These are phyloP conservation scores for Durotheca rogersii DNA, from an alignment of 495 filamentous ascomycete species.

Conservation along the genomic window DNA sequence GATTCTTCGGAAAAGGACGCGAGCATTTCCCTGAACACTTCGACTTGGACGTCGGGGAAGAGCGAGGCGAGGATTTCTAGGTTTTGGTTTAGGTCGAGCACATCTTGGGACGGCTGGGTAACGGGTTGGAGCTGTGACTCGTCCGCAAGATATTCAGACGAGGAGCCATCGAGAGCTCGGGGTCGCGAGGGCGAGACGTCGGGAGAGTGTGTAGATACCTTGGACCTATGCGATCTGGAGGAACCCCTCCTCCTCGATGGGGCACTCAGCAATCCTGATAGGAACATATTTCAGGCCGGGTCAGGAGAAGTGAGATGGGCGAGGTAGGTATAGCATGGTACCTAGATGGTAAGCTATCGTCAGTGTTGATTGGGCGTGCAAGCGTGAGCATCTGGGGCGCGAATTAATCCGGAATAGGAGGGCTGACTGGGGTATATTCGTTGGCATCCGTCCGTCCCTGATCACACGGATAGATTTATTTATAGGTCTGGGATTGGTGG, in stretches of 20 bases:
- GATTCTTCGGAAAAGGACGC: slow-evolving; percentile 78
- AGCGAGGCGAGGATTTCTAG: slow-evolving; percentile 70
- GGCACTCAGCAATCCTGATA: slow-evolving; percentile 18
- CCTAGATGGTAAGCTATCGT: not conserved
- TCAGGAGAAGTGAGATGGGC: slow-evolving; percentile 5
- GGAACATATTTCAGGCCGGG: slow-evolving; percentile 23
- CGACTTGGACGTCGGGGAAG: slow-evolving; percentile 84
- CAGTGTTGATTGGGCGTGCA: not conserved
- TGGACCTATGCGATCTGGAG: slow-evolving; percentile 20
- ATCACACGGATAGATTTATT: too few species aligned
- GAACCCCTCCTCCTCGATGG: slow-evolving; percentile 20
- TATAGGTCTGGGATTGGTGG: too few species aligned
- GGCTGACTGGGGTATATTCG: too few species aligned
- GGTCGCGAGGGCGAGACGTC: slow-evolving; percentile 25
- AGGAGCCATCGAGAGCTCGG: not conserved
- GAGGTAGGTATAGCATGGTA: slow-evolving; percentile 16
- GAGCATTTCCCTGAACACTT: slow-evolving; percentile 92
- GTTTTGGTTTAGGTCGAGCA: slow-evolving; percentile 72
- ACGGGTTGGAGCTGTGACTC: slow-evolving; percentile 45
- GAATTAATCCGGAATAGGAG: too few species aligned
- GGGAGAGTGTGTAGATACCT: slow-evolving; percentile 15
- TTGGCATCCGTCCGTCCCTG: too few species aligned
- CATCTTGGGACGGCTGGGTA: slow-evolving; percentile 52
- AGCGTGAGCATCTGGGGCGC: not conserved
- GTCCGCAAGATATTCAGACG: slow-evolving; percentile 46